A percentile compares a stretch with the other conserved stretches of the same genome.
These are phyloP conservation scores for Xylaria scruposa DNA, from an alignment of 495 filamentous ascomycete genomes.

Conservation along the genomic window DNA sequence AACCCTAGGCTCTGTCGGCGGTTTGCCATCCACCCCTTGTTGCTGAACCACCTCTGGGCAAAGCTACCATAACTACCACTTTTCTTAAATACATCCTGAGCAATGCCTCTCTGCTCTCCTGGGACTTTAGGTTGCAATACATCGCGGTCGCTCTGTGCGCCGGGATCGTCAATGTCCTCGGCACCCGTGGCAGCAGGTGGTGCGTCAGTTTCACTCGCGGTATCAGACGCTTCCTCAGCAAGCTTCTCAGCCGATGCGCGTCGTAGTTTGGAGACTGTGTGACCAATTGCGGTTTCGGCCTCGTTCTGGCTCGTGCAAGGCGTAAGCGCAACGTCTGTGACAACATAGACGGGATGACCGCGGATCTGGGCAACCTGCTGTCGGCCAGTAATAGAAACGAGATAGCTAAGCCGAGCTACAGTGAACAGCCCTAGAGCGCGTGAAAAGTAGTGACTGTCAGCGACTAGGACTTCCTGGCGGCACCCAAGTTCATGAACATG, in stretches of 20 bases:
- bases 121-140: slow-evolving; percentile 29
- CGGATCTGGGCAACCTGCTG: slow-evolving; percentile 87
- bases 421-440: slow-evolving; percentile 68
- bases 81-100: slow-evolving; percentile 81
- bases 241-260: slow-evolving; percentile 37
- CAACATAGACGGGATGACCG: slow-evolving; percentile 80
- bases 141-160: slow-evolving; percentile 39
- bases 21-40: slow-evolving; percentile 73
- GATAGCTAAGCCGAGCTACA: slow-evolving; percentile 74
- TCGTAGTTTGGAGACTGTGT: slow-evolving; percentile 62
- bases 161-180: slow-evolving; percentile 43
- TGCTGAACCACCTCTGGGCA: slow-evolving; percentile 87
- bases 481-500: neutral
- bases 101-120: slow-evolving; percentile 60
- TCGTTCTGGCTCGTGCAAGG: slow-evolving; percentile 79
- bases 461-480: slow-evolving; percentile 3
- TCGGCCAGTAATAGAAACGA: slow-evolving; percentile 82
- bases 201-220: slow-evolving; percentile 49
- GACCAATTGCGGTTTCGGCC: slow-evolving; percentile 71
- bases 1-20: slow-evolving; percentile 64
- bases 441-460: slow-evolving; percentile 9
- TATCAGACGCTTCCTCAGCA: slow-evolving; percentile 45
- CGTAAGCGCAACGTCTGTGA: slow-evolving; percentile 86
- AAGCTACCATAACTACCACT: slow-evolving; percentile 85
- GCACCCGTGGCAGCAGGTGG: slow-evolving; percentile 29